Base-by-base conservation (phyloP, 805 yeast genomes). In the Metschnikowia drakensbergensis region DNA sequence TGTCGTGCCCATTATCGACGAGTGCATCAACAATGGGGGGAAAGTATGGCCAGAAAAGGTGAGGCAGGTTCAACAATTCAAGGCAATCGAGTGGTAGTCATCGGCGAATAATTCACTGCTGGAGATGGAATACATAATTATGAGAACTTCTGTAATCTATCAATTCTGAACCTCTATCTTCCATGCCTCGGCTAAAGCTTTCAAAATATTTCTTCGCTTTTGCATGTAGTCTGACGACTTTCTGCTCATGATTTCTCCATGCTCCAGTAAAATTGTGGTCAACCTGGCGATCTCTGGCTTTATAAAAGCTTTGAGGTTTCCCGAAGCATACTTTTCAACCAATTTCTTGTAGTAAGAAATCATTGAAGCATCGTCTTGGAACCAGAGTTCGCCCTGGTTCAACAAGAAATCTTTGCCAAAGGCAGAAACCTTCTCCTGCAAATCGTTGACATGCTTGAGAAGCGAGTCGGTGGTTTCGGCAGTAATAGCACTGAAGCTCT, bases 1-100 rank as follows among this genome's bases (percentile, higher is more conserved):
- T 58, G 86, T 84, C 25, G 75, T 77, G 48, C 84, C 86, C 2
- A 81, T 92, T 8, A 77, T 88, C 6, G 87, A 88, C 46, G 86
- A 89, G 56, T 83, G 95, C 8, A 75, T 94, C 33, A 58, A 86
- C 13, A 74, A 81, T 5, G 84, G 83, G 5, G 85, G 83, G 1
- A 78, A 76, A 51, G 90, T 89, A 3, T 83, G 87, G 78, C 83
- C 88, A 13, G 79, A 84, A 43, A 64, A 81, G 55, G 76, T 88
- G 49, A 70, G 98, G 65, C 72, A 75, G 30, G 74, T 75, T 5
- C 79, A 82, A 68, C 77, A 79, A 70, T 75, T 70, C 61, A 65
- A 72, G 56, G 69, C 80, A 28, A 68, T 83, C 25, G 74, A 71
- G 28, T 82, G 86, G 86, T 81, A 54, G 42, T 26, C 33, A 11